Base-by-base conservation (phyloP, 2,329 filamentous ascomycete genomes). In the Fusarium liriodendri region DNA sequence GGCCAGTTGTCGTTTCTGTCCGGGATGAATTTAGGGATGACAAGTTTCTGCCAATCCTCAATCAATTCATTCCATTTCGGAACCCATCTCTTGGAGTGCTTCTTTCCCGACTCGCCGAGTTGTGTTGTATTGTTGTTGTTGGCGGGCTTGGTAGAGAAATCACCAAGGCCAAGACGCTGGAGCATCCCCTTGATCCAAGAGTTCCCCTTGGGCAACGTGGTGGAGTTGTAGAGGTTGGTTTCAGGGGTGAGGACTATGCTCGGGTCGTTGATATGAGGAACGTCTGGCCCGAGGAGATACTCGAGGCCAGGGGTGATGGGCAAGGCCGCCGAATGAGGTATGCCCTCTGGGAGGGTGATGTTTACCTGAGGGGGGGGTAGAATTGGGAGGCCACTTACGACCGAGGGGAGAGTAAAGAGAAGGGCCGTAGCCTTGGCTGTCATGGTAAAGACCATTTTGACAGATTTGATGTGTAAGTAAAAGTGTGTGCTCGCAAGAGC, bases 201-300 rank as follows among this genome's bases (percentile, higher is more conserved):
- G 14, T 6, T 18, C 16, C 27, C 62, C 20, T 25, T n/a, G 20
- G 50, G 14, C 20, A 45, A 22, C 25, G 22, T 29, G n/a, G 25
- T 29, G 27, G 18, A 29, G 47, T 52, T 52, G 25, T 18, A n/a
- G 18, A 29, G 47, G 11, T 6, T 7, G 18, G 25, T 3, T 25
- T 52, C 45, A 14, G 29, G 22, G 4, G 25, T 55, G 58, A 63
- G 33, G 16, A 63, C 25, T 14, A 42, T 50, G 61, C 47, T 55
- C 11, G 65, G 18, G 75, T 77, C 22, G 22, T 62, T 35, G 16
- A 62, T 42, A n/a, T 62, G 45, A n/a, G 42, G 64, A 20, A 55
- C 6, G 6, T 29, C 22, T 14, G 58, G 64, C 11, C 11, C 29
- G 20, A 62, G 45, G 14, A 66, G 58, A 57, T 55, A n/a, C 47